Base-by-base conservation (phyloP, 1,284 basidiomycete species). In the Tremellales sp. region DNA sequence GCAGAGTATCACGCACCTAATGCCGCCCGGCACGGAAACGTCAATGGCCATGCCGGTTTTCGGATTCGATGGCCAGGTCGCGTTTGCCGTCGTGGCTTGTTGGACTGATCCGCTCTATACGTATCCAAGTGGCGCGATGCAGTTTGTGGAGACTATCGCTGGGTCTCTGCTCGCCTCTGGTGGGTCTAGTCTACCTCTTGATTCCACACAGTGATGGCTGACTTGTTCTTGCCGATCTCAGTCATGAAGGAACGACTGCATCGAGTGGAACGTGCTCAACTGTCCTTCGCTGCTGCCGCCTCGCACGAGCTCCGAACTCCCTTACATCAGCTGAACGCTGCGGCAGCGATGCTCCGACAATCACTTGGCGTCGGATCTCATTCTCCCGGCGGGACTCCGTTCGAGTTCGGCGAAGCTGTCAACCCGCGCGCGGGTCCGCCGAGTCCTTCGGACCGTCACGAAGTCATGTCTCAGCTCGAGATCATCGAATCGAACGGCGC, bases 21-120 rank as follows among this genome's bases (percentile, higher is more conserved):
- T 66, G 63, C 63, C 63, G 2, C 54, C 55, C 1, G 63, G 63
- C 8, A 66, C 63, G 6, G 63, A 66, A 43, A 58, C 63, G 13
- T 54, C 50, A 32, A 27, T 66, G 52, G 67, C 65, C 7, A 60
- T 70, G 61, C 67, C 67, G 1, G 53, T 70, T 18, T 70, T 66
- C 48, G 67, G 62, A 3, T 70, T 66, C 38, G 61, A 66, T 35
- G 67, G 67, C 13, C 65, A 68, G 33, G 62, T 62, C 16, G 51
- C 65, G 12, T 70, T 70, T 48, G 60, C 63, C 8, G 55, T 70
- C 16, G 65, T 66, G 2, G 65, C 60, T 0, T 68, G 64, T 43
- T 70, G 65, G 64, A 64, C 54, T 12, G 67, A 70, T 50, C 63
- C 63, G 10, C 48, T 68, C 7, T 70, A 58, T 43, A 63, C 60